Base-by-base conservation (phyloP, 2,329 filamentous ascomycete species). In the Sphaerulina musiva region DNA sequence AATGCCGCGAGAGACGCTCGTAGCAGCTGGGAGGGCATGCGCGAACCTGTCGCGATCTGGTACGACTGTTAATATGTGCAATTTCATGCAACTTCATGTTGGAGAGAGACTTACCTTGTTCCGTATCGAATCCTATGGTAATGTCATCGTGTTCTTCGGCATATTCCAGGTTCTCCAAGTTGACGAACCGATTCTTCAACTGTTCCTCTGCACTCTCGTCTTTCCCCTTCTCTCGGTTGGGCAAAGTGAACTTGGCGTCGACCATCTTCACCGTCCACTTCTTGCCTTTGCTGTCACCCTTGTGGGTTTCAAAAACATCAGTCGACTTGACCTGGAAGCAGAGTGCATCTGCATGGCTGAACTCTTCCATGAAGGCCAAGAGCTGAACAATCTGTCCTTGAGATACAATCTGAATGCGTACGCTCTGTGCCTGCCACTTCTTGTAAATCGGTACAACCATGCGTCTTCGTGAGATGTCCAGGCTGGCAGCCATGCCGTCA, bases 391-490 rank as follows among this genome's bases (percentile, higher is more conserved):
- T 80, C 64, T 83, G 87, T 58, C 90, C 87, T 60, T 86, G 84
- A 83, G 78, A 36, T 7, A 95, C 82, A 38, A 95, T 78, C 68
- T 95, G 90, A 6, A 95, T 76, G 36, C 91, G 83, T 7, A 88
- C 88, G 38, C 79, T 80, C n/a, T 79, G 82, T 2, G 90, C 87
- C 67, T 95, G 89, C 88, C 89, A 95, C 70, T 93, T 93, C 73
- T 95, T 95, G 74, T 95, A 87, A 61, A 95, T 92, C 0, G 89
- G 89, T 12, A 95, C 89, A 10, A 95, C 88, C 85, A 91, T 93
- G 46, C 66, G 60, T 7, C 68, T 62, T 6, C 90, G 83, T 1
- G 90, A 84, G 60, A 95, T 95, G 54, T 86, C 84, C 69, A 95
- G 88, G 0, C 82, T 83, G 6, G 80, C 76, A 5, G 89, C 89